Conservation (phyloP, 192 early-diverging fungal species). For the Coemansia javaensis region DNA sequence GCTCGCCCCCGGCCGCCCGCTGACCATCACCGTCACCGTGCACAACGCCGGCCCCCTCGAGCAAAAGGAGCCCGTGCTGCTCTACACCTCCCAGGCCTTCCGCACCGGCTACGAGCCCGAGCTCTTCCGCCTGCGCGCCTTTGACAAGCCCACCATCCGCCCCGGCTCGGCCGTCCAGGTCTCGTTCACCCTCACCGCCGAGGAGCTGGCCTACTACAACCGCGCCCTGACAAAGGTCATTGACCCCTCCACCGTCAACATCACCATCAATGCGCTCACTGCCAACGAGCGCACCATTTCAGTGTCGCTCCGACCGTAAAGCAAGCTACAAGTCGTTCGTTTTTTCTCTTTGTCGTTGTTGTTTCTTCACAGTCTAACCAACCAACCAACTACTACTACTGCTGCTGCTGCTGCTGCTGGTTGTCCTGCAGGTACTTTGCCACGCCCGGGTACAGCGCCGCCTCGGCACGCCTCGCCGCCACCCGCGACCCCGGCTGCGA, state of each 20-base stretch:
- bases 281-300: slow-evolving; percentile 19
- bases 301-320: neutral
- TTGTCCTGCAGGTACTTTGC: slow-evolving; percentile 14
- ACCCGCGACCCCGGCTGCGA: too few species aligned
- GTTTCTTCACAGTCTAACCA: too few species aligned
- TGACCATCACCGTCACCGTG: slow-evolving; percentile 34
- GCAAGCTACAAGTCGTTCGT: neutral
- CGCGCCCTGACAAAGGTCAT: slow-evolving; percentile 19
- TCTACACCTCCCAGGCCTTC: slow-evolving; percentile 53
- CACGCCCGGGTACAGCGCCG: slow-evolving; percentile 27
- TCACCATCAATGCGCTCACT: slow-evolving; percentile 29
- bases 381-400: too few species aligned
- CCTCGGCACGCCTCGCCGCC: neutral
- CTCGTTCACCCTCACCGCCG: slow-evolving; percentile 27
- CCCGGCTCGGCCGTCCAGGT: slow-evolving; percentile 9
- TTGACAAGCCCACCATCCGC: slow-evolving; percentile 42
- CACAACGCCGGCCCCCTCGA: slow-evolving; percentile 42
- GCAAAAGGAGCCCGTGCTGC: slow-evolving; percentile 52
- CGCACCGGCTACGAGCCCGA: slow-evolving; percentile 55
- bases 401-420: too few species aligned
- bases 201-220: slow-evolving; percentile 36
- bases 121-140: slow-evolving; percentile 51
- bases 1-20: slow-evolving; percentile 9
- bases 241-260: slow-evolving; percentile 29
- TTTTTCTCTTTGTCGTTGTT: too few species aligned